Evolutionary conservation across 129 eudicot species (phyloP).

Genomic region (Centrapalus pauciflorus): DNA sequence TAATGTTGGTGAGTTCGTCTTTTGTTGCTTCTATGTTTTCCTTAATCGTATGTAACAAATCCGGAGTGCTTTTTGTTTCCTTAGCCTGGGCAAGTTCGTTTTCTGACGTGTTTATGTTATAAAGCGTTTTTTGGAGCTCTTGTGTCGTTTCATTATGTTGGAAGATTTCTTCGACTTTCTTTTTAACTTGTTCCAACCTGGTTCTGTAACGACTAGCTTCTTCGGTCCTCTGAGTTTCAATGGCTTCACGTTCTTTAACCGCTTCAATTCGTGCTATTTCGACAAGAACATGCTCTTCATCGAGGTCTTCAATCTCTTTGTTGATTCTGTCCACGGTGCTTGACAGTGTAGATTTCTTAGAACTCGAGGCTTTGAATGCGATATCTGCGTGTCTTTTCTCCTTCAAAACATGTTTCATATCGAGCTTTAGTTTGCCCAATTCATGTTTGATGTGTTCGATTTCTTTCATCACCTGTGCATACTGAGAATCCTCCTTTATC

Average conservation of each 20-base stretch:
- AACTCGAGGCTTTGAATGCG: constrained; percentile 40
- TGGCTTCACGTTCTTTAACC: constrained; percentile 48
- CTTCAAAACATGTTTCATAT: constrained; percentile 49
- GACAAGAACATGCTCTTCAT: constrained; percentile 80
- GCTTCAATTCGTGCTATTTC: constrained; percentile 92
- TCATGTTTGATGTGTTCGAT: constrained; percentile 63
- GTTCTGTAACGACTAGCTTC: constrained; percentile 35
- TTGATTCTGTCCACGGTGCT: constrained; percentile 41
- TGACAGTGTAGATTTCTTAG: constrained; percentile 23
- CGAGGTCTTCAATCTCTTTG: constrained; percentile 64
- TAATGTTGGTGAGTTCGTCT: constrained; percentile 45
- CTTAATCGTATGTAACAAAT: constrained; percentile 24
- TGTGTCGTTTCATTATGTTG: constrained; percentile 34
- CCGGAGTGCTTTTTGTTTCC: constrained; percentile 30
- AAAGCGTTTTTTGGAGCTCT: constrained; percentile 39
- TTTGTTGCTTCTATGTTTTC: constrained; percentile 51
- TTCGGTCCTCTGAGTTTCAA: constrained; percentile 51
- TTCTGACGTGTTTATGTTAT: constrained; percentile 39
- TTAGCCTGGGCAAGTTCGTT: constrained; percentile 41
- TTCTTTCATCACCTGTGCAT: constrained; percentile 46
- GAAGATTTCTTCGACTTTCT: constrained; percentile 38
- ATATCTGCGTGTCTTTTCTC: constrained; percentile 59
- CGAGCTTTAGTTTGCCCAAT: constrained; percentile 53
- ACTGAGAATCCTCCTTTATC: constrained; percentile 27
- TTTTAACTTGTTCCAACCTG: constrained; percentile 41